Conservation (phyloP, 2,329 filamentous ascomycete genomes). For the Cryphonectria japonica region DNA sequence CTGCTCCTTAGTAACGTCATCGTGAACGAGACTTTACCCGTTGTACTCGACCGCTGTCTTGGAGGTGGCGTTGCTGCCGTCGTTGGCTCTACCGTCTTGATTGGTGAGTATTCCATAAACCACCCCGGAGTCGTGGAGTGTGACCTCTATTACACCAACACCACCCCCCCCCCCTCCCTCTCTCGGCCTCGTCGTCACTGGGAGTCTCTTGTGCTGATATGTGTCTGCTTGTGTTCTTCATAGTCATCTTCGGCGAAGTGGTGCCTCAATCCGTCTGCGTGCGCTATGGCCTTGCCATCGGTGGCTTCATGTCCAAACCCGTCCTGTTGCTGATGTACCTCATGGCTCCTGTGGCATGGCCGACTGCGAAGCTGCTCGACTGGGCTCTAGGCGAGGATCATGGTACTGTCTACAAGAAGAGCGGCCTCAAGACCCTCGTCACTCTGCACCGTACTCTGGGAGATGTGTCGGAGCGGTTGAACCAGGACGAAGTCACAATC, state of each 20-base stretch:
- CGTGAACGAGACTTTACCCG: slow-evolving; percentile 94
- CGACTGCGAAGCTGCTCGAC: slow-evolving; percentile 93
- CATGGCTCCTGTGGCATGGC: slow-evolving; percentile 87
- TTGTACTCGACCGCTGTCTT: slow-evolving; percentile 90
- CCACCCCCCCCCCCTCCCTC: too few species aligned
- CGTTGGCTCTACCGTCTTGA: slow-evolving; percentile 87
- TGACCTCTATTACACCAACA: background rate
- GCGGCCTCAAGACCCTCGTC: slow-evolving; percentile 92
- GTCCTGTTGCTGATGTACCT: slow-evolving; percentile 91
- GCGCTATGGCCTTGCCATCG: slow-evolving; percentile 92
- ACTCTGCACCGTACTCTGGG: slow-evolving; percentile 92
- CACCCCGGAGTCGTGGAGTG: background rate
- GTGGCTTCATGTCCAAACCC: slow-evolving; percentile 87
- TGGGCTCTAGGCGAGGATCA: slow-evolving; percentile 92
- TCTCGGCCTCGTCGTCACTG: background rate
- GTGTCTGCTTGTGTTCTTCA: background rate
- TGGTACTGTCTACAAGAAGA: slow-evolving; percentile 97
- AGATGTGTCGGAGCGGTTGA: slow-evolving; percentile 83
- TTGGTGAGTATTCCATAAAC: slow-evolving; percentile 63
- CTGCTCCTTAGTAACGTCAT: slow-evolving; percentile 94
- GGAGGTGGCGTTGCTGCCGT: slow-evolving; percentile 95
- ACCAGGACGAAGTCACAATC: slow-evolving; percentile 97
- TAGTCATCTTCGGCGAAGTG: slow-evolving; percentile 97
- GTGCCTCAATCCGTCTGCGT: slow-evolving; percentile 96
- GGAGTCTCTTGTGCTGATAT: slow-evolving; percentile 13